phyloP scores from a whole-genome alignment of 2,329 filamentous ascomycete genomes.

The Trichothecium roseum region DNA sequence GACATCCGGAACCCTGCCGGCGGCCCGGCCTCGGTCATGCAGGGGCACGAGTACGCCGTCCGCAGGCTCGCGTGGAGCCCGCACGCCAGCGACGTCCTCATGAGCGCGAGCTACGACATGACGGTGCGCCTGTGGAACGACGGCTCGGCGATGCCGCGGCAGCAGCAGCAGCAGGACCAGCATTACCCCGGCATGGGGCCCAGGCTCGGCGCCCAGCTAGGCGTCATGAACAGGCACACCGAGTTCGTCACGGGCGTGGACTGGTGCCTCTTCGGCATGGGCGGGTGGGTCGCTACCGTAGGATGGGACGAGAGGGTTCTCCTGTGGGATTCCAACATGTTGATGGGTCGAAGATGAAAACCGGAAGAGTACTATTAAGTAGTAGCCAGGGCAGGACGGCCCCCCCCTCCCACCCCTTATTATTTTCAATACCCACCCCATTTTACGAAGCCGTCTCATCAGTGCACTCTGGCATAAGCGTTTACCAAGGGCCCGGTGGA shows the following conservation, averaged over 20 bases:
- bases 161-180: conserved; percentile 21
- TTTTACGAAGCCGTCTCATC: too few species aligned
- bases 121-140: conserved; percentile 91
- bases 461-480: too few species aligned
- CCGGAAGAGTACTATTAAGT: neutral
- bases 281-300: conserved; percentile 90
- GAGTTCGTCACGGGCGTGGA: conserved; percentile 95
- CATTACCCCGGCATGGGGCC: conserved; percentile 21
- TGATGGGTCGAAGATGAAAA: conserved; percentile 21
- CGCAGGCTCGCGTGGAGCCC: conserved; percentile 83
- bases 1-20: conserved; percentile 69
- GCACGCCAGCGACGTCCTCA: conserved; percentile 77
- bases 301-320: conserved; percentile 90
- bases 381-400: too few species aligned
- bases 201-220: conserved; percentile 59
- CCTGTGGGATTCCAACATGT: conserved; percentile 74
- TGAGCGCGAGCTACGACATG: conserved; percentile 96
- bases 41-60: conserved; percentile 87
- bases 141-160: conserved; percentile 37
- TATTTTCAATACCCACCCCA: too few species aligned
- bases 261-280: conserved; percentile 93
- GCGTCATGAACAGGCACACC: conserved; percentile 83
- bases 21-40: conserved; percentile 63
- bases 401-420: too few species aligned
- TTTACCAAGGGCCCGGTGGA: too few species aligned